Evolutionary conservation across 306 rosid genomes (phyloP).

Genomic region (Castanea sativa): DNA sequence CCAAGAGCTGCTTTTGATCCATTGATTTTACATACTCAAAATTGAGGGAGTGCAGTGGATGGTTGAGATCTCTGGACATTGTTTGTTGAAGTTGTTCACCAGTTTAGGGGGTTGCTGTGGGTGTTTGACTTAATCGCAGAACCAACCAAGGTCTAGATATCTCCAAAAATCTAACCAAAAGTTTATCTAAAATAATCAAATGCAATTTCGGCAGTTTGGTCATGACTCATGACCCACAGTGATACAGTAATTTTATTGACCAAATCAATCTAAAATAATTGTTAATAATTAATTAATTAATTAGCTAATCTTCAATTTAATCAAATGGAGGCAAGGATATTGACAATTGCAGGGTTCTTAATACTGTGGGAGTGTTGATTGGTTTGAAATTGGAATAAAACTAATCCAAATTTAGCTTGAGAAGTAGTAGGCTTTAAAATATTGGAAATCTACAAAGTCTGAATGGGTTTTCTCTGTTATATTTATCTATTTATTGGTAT

Average conservation of each 20-base stretch:
- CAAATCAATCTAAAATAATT: no score
- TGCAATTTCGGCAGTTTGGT: no score
- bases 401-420: not conserved
- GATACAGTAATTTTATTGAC: no score
- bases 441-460: not conserved
- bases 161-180: not conserved
- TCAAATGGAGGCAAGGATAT: no score
- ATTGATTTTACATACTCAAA: not conserved
- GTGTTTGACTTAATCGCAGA: conserved; percentile 32
- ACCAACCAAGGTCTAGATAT: not conserved
- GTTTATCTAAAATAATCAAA: not conserved
- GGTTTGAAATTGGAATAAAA: not conserved
- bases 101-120: conserved; percentile 11
- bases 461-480: not conserved
- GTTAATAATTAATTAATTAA: no score
- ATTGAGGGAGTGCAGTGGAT: not conserved
- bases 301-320: no score
- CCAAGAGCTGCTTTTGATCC: conserved; percentile 15
- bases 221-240: no score
- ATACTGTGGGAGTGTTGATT: not conserved
- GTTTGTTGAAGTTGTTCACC: conserved; percentile 45
- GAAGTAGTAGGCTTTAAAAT: not conserved
- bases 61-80: conserved; percentile 13
- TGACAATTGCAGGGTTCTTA: not conserved
- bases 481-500: not conserved